These are phyloP conservation scores for Herpotrichia juniperi DNA, from an alignment of 2,329 filamentous ascomycete species.

Conservation along the genomic window DNA sequence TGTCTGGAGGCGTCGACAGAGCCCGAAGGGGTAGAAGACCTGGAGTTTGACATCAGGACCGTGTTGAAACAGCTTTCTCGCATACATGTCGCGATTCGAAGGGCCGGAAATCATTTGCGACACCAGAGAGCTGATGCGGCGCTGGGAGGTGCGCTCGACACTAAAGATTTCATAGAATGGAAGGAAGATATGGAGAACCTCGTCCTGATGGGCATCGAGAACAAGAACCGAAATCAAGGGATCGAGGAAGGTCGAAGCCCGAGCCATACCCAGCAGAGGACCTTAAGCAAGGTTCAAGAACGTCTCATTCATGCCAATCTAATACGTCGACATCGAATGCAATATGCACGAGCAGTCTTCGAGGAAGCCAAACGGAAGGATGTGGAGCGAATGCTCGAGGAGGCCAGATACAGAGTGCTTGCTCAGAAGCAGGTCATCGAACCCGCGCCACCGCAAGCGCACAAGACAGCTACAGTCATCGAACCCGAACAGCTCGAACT, in stretches of 20 bases:
- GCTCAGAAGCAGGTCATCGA: neutral
- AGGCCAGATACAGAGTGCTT: too few relatives aligned
- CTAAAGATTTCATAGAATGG: neutral
- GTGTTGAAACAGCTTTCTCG: constrained; percentile 2
- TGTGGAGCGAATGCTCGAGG: neutral
- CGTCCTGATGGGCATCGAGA: neutral
- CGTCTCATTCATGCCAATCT: neutral
- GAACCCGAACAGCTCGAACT: neutral
- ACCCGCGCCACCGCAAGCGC: neutral
- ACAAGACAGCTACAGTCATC: neutral
- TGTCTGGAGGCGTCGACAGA: too few relatives aligned
- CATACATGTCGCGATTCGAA: neutral
- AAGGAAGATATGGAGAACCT: constrained; percentile 2
- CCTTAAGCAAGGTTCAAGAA: neutral
- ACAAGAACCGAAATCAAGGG: neutral
- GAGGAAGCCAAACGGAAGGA: neutral
- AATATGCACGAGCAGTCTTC: neutral
- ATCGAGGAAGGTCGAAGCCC: constrained; percentile 3
- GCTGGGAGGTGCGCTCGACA: neutral
- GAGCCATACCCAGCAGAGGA: constrained; percentile 1
- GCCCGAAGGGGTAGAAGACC: too few relatives aligned
- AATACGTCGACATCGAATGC: neutral
- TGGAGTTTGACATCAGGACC: too few relatives aligned
- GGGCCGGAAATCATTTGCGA: neutral
- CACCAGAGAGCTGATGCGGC: neutral